Evolutionary conservation across 495 filamentous ascomycete genomes (phyloP).

Genomic region (Talaromyces liani): DNA sequence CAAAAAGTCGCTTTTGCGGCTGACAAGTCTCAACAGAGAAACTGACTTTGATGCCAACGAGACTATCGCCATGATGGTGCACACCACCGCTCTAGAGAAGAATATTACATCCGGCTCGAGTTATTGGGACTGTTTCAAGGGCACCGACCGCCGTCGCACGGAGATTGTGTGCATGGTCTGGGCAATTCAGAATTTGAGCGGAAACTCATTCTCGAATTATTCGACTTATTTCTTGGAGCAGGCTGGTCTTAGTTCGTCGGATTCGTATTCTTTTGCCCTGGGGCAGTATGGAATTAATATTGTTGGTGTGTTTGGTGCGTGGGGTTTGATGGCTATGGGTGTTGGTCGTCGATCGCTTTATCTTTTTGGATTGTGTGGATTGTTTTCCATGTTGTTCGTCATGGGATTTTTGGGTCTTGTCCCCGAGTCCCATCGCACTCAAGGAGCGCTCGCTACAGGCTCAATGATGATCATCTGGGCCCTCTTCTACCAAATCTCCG

Average conservation of each 20-base stretch:
- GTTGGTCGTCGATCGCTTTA: conserved; percentile 67
- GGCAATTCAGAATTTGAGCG: conserved; percentile 76
- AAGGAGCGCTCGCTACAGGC: conserved; percentile 58
- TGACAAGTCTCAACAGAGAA: conserved; percentile 51
- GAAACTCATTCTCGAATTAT: conserved; percentile 75
- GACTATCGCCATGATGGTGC: conserved; percentile 78
- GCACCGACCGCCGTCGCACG: conserved; percentile 65
- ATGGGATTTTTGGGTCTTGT: conserved; percentile 70
- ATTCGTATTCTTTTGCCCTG: conserved; percentile 62
- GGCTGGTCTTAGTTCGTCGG: conserved; percentile 52
- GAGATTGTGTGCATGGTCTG: conserved; percentile 75
- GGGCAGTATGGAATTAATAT: conserved; percentile 73
- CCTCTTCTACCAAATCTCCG: conserved; percentile 65
- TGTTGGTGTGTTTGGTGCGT: conserved; percentile 63
- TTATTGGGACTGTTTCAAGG: conserved; percentile 69
- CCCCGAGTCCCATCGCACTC: conserved; percentile 40
- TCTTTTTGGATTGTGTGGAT: conserved; percentile 57
- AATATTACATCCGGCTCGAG: conserved; percentile 62
- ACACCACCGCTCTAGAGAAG: conserved; percentile 67
- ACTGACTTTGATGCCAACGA: conserved; percentile 65
- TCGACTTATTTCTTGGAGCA: conserved; percentile 72
- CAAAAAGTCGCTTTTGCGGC: conserved; percentile 56
- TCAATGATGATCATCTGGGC: conserved; percentile 68
- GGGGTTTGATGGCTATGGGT: conserved; percentile 62
- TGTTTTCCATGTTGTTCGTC: conserved; percentile 59